Evolutionary conservation across 768 basidiomycete genomes (phyloP).

Genomic region (Suillus weaverae): DNA sequence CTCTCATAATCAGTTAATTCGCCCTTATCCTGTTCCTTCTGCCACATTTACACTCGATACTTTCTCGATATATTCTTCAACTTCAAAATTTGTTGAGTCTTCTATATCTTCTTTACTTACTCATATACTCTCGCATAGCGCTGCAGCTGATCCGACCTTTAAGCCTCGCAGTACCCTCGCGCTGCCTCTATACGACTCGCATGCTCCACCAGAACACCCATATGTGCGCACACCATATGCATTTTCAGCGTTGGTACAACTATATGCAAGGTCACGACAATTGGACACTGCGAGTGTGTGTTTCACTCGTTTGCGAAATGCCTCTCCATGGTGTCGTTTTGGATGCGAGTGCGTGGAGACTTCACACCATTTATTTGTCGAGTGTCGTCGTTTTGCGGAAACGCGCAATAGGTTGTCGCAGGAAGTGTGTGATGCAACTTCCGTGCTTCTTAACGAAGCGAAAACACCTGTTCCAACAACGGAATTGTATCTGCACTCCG

Average conservation of each 20-base stretch:
- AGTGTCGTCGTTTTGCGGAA: not conserved
- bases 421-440: not conserved
- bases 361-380: not conserved
- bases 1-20: not conserved
- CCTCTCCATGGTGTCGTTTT: not conserved
- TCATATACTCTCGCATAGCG: too few relatives aligned
- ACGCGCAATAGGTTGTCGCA: not conserved
- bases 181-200: too few relatives aligned
- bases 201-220: slow-evolving; percentile 15
- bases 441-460: not conserved
- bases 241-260: slow-evolving; percentile 21
- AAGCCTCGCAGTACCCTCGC: too few relatives aligned
- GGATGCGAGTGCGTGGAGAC: not conserved
- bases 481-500: not conserved
- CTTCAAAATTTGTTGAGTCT: too few relatives aligned
- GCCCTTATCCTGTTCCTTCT: not conserved
- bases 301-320: not conserved
- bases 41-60: not conserved
- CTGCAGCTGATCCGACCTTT: too few relatives aligned
- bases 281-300: slow-evolving; percentile 16
- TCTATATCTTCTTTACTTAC: too few relatives aligned
- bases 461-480: not conserved
- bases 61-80: too few relatives aligned
- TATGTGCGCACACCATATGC: slow-evolving; percentile 21
- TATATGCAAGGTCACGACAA: slow-evolving; percentile 24